These are phyloP conservation scores for Bimuria novae-zelandiae DNA, from an alignment of 2,329 filamentous ascomycete genomes.

Conservation along the genomic window DNA sequence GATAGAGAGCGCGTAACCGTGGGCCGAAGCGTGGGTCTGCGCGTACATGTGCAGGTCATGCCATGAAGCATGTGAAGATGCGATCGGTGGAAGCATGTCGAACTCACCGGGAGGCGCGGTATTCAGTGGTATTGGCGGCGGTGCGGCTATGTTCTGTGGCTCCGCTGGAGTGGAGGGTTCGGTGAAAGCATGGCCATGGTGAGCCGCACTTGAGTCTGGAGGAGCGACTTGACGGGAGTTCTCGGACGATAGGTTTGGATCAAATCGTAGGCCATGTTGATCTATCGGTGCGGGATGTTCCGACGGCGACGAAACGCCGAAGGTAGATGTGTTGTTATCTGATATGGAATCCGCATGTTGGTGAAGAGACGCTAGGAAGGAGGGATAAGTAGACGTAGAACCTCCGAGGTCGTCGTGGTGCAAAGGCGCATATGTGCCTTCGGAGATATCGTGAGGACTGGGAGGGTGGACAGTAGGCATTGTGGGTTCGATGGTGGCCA, in stretches of 20 bases:
- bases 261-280: slow-evolving; percentile 15
- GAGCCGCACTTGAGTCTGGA: neutral
- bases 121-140: slow-evolving; percentile 18
- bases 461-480: slow-evolving; percentile 19
- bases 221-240: neutral
- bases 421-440: slow-evolving; percentile 14
- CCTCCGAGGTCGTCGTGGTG: slow-evolving; percentile 12
- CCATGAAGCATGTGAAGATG: slow-evolving; percentile 33
- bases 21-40: slow-evolving; percentile 37
- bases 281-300: slow-evolving; percentile 14
- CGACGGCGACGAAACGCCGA: slow-evolving; percentile 14
- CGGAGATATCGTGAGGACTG: slow-evolving; percentile 7
- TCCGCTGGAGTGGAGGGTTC: neutral
- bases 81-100: slow-evolving; percentile 38
- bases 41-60: slow-evolving; percentile 38
- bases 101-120: slow-evolving; percentile 24
- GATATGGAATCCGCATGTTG: slow-evolving; percentile 22
- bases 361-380: slow-evolving; percentile 23
- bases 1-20: slow-evolving; percentile 43
- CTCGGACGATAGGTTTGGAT: slow-evolving; percentile 10
- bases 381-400: slow-evolving; percentile 18
- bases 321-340: slow-evolving; percentile 20
- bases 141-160: neutral
- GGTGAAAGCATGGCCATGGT: slow-evolving; percentile 9
- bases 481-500: slow-evolving; percentile 2